These are phyloP conservation scores for Taphrina flavorubra DNA, from an alignment of 1,139 yeast species.

Conservation along the genomic window DNA sequence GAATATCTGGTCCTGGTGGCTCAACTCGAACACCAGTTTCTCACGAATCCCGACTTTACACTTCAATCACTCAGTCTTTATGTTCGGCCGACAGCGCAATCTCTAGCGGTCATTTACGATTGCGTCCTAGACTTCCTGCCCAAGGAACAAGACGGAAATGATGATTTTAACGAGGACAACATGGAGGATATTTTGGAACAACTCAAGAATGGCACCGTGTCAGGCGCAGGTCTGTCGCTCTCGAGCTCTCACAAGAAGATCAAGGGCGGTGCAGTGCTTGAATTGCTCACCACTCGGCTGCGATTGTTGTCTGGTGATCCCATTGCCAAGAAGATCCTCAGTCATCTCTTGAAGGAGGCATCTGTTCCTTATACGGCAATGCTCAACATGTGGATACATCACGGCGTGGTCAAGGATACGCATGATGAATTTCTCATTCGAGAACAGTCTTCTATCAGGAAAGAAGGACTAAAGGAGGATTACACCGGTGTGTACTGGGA, in stretches of 20 bases:
- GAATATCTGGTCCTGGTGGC: slow-evolving; percentile 60
- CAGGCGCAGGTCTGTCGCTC: slow-evolving; percentile 47
- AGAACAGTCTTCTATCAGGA: slow-evolving; percentile 51
- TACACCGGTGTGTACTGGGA: slow-evolving; percentile 82
- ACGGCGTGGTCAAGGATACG: slow-evolving; percentile 79
- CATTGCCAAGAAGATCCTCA: slow-evolving; percentile 60
- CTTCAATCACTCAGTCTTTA: slow-evolving; percentile 59
- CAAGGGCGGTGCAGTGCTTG: slow-evolving; percentile 55
- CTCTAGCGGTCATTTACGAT: slow-evolving; percentile 65
- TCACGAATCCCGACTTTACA: slow-evolving; percentile 57
- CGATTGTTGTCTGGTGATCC: slow-evolving; percentile 70
- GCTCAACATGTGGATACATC: slow-evolving; percentile 76
- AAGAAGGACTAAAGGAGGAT: slow-evolving; percentile 58
- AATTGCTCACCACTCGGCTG: slow-evolving; percentile 65
- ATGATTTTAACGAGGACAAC: slow-evolving; percentile 49
- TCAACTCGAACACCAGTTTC: slow-evolving; percentile 62
- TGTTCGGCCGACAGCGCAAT: slow-evolving; percentile 52
- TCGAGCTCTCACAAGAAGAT: slow-evolving; percentile 37
- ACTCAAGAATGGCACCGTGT: slow-evolving; percentile 46
- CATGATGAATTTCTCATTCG: slow-evolving; percentile 81
- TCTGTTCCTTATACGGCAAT: slow-evolving; percentile 69
- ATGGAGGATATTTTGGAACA: slow-evolving; percentile 50
- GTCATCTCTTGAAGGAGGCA: slow-evolving; percentile 62
- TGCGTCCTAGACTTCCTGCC: slow-evolving; percentile 54
- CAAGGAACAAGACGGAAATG: slow-evolving; percentile 44